Base-by-base conservation (phyloP, 2,329 filamentous ascomycete species). In the Colletotrichum nymphaeae region DNA sequence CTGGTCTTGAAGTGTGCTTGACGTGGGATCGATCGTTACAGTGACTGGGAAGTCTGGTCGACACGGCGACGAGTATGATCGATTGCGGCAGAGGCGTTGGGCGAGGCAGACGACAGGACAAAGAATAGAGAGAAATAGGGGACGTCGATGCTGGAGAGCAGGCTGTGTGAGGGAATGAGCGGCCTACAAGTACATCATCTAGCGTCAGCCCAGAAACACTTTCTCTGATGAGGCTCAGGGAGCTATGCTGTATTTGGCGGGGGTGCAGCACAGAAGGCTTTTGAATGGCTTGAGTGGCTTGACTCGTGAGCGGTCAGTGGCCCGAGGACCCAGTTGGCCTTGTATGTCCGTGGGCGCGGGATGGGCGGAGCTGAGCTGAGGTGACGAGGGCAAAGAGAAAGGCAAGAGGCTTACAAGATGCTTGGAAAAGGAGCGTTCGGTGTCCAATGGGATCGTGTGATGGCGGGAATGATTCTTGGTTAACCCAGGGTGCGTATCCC, bases 121-220 rank as follows among this genome's bases (percentile, higher is more conserved):
- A 76, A 75, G 63, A 56, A 28, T 19, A 32, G n/a, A 14, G 26
- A 22, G 53, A n/a, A 42, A 49, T 58, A 60, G 37, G 74, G 68
- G 65, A 63, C 49, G 58, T 55, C 63, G 49, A 63, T 24, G 16
- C 37, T 37, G 58, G 32, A 37, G 46, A 46, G 65, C 28, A 14
- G 63, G 62, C 28, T 46, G 63, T 46, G 30, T 0, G n/a, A 46
- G 68, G 52, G 67, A 55, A 68, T 74, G 58, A 68, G 59, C 26
- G 63, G 16, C 46, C 68, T 72, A 72, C 68, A 63, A 53, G 42
- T 73, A 74, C 55, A 63, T 7, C 58, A 55, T 57, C 28, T 59
- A 49, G 62, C 67, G 69, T 74, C 69, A 74, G 72, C 69, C 68
- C 49, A 53, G 46, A 67, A 42, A 71, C 35, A 57, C 55, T 32